Base-by-base conservation (phyloP, 352 stramenopile species). In the Globisporangium radiosum region DNA sequence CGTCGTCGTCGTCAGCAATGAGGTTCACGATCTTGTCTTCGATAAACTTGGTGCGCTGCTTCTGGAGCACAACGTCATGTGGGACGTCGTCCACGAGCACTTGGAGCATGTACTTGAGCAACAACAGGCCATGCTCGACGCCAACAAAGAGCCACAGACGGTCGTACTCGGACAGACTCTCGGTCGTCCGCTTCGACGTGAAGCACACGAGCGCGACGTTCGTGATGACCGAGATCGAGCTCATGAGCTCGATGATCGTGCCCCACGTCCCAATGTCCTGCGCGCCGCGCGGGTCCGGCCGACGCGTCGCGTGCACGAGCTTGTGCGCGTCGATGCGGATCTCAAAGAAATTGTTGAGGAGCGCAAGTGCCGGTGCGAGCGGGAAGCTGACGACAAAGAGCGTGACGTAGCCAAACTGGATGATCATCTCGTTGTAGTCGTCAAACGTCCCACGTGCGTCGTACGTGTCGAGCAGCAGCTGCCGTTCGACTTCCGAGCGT, bases 121-220 rank as follows among this genome's bases (percentile, higher is more conserved):
- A 54, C 43, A 92, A 69, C 9, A 92, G 65, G 3, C 55, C 72
- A 69, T 87, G 79, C 66, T 90, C 79, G 45, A 92, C 56, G 37
- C 59, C 77, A 7, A 91, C 62, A 52, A 95, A 90, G 11, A 88
- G 59, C 71, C 73, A 81, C 44, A 88, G 57, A 25, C 81, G 74
- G 48, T 73, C 59, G 52, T 80, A 75, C 25, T 69, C 59, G 17
- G 76, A 70, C 47, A 86, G 45, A 43, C 71, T 47, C 5, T 72
- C 47, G 10, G 85, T 88, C 38, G 75, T 81, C 47, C 71, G 76
- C 38, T 87, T 75, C 25, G 76, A 94, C 11, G 92, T 96, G 65
- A 97, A 98, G 51, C 84, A 91, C 67, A 97, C 90, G 14, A 98
- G 72, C n/a, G 90, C 81, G 49, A 94, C 91, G 70, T 98, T 98